Conservation (phyloP, 495 filamentous ascomycete species). For the Amniculicola lignicola region DNA sequence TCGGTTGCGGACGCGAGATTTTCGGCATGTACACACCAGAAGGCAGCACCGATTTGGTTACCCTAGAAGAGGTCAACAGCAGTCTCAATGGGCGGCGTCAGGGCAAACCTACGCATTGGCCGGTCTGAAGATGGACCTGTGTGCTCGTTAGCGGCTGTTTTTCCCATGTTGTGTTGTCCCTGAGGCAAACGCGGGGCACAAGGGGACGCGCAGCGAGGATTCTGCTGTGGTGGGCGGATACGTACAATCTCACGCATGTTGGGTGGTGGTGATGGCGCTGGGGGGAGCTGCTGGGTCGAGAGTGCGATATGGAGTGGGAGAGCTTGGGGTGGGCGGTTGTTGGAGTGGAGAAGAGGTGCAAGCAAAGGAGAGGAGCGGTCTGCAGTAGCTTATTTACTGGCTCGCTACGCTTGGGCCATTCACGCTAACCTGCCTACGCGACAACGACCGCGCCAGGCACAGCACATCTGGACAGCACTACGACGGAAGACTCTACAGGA, state of each 20-base stretch:
- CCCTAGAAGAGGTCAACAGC: conserved; percentile 59
- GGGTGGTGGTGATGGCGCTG: conserved; percentile 8
- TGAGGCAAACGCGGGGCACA: conserved; percentile 37
- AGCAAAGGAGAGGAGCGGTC: conserved; percentile 18
- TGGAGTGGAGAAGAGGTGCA: conserved; percentile 11
- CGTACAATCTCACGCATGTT: conserved; percentile 48
- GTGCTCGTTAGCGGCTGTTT: conserved; percentile 41
- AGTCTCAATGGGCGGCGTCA: neutral
- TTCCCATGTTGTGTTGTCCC: conserved; percentile 41
- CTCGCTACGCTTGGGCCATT: conserved; percentile 6
- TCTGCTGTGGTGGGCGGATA: conserved; percentile 20
- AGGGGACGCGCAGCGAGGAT: conserved; percentile 40
- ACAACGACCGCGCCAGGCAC: conserved; percentile 3
- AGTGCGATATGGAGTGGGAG: conserved; percentile 22
- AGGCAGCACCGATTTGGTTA: conserved; percentile 99
- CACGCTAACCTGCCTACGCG: conserved; percentile 21
- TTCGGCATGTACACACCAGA: conserved; percentile 65
- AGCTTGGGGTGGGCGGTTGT: conserved; percentile 9
- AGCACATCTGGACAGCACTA: no score
- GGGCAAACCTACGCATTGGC: conserved; percentile 78
- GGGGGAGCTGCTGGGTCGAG: conserved; percentile 22
- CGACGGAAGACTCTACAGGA: no score
- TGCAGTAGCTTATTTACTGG: conserved; percentile 21
- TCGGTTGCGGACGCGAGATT: conserved; percentile 23
- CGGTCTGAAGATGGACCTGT: conserved; percentile 97